phyloP scores from a whole-genome alignment of 108 stramenopile genomes.

The Cafeteria roenbergensis region DNA sequence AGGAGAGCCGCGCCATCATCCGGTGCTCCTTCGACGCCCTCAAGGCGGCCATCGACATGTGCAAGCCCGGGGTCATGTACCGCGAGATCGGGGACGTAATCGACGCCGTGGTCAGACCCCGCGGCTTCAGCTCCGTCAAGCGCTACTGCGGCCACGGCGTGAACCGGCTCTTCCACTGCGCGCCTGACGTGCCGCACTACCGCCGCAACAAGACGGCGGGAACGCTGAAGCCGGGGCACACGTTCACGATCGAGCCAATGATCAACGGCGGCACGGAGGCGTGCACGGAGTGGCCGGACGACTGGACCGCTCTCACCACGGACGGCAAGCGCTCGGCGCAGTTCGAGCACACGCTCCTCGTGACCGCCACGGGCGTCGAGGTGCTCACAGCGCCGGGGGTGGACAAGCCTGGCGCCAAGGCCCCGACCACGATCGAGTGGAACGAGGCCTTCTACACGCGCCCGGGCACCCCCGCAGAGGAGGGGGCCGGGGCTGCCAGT shows the following conservation, averaged over 20 bases:
- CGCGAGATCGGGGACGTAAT: constrained; percentile 81
- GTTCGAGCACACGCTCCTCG: constrained; percentile 91
- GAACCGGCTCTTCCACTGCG: constrained; percentile 73
- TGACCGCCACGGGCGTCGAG: constrained; percentile 76
- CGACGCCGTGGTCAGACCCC: constrained; percentile 54
- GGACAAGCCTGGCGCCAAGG: too few relatives aligned
- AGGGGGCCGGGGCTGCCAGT: too few relatives aligned
- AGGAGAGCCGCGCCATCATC: too few relatives aligned
- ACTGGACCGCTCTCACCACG: constrained; percentile 83
- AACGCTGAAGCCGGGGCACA: constrained; percentile 75
- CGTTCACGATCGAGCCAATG: constrained; percentile 99
- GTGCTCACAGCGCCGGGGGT: constrained; percentile 71
- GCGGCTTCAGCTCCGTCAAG: constrained; percentile 60
- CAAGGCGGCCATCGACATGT: constrained; percentile 28
- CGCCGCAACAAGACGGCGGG: constrained; percentile 58
- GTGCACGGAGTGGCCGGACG: constrained; percentile 77
- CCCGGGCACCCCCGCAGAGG: too few relatives aligned
- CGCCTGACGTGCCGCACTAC: constrained; percentile 90
- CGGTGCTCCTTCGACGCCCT: constrained; percentile 30
- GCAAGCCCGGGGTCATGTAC: constrained; percentile 59
- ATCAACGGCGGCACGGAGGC: constrained; percentile 77
- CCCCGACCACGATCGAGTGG: too few relatives aligned
- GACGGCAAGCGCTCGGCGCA: constrained; percentile 83
- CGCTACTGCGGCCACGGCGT: constrained; percentile 93
- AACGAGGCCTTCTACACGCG: too few relatives aligned